Base-by-base conservation (phyloP, 331 rosid genomes). In the Prunus yedoensis region DNA sequence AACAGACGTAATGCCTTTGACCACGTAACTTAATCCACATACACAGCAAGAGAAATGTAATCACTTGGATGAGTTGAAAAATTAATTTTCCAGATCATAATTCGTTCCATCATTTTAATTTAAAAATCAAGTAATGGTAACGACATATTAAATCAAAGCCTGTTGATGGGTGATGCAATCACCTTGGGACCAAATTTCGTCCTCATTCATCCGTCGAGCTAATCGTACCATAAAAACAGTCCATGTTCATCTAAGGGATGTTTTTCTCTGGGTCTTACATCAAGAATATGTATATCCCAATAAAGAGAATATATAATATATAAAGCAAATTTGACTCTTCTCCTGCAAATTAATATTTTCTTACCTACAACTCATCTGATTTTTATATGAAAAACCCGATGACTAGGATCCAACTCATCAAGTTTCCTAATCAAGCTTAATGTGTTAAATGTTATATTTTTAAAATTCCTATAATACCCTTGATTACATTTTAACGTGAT, bases 1-100 rank as follows among this genome's bases (percentile, higher is more conserved):
- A 38, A 0, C 0, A 38, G 8, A 38, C 0, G 0, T 6, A 38
- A 6, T 35, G 2, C 0, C 2, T 35, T 35, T 6, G 9, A 35
- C 2, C 43, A 35, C 6, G 2, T 35, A 35, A 6, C 9, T 5
- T 35, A 35, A 38, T 6, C 43, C 9, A 38, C 43, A 38, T 38
- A 6, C 38, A 0, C 41, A 35, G 17, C 58, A 17, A 53, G 8
- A 7, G 4, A 53, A 53, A 53, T 58, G 8, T 3, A 27, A 27
- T 27, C 28, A 27, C 28, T 27, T 8, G 50, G 4, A 4, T 35
- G 17, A 21, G 16, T 38, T 25, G 14, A n/a, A 13, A 38, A 43
- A 43, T 8, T 66, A 43, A 66, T 66, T 66, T 66, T 66, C 16
- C 71, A 3, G 0, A 23, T 46, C 35, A 41, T 65, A 7, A 38